Evolutionary conservation across 345 rosid genomes (phyloP).

Genomic region (Adansonia digitata): DNA sequence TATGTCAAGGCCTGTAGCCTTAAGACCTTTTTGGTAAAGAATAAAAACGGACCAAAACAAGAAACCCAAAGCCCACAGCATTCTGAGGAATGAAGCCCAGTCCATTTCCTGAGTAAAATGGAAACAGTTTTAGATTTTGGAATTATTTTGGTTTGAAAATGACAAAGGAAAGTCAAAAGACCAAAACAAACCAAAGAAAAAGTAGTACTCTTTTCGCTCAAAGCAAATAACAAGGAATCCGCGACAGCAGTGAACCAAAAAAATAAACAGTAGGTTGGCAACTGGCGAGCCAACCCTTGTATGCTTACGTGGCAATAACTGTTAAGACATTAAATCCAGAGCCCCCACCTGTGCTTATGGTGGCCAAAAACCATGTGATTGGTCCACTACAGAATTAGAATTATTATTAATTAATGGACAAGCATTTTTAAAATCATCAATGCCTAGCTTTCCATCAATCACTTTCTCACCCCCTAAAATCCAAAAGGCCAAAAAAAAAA

Average conservation of each 20-base stretch:
- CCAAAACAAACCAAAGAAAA: not conserved
- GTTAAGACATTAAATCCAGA: not conserved
- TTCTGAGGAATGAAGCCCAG: not conserved
- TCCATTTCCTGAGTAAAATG: not conserved
- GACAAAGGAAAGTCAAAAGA: not conserved
- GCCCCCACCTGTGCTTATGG: not conserved
- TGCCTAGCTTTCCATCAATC: conserved; percentile 3
- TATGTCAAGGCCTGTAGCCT: too few relatives aligned
- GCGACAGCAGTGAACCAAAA: not conserved
- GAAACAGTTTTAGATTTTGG: not conserved
- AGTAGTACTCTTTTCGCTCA: not conserved
- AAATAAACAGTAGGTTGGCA: not conserved
- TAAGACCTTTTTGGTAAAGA: too few relatives aligned
- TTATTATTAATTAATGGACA: not conserved
- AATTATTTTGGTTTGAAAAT: not conserved
- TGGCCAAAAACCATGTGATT: conserved; percentile 11
- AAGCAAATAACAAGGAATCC: not conserved
- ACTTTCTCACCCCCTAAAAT: conserved; percentile 20
- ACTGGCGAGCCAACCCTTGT: not conserved
- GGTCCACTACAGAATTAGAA: not conserved
- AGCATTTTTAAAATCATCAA: conserved; percentile 14
- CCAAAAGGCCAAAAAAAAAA: not conserved
- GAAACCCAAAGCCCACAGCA: not conserved
- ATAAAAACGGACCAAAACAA: too few relatives aligned
- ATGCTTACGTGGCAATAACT: conserved; percentile 8